Evolutionary conservation across 176 grass and related monocot species (phyloP), one percentile per base, ranked within the genome.

Genomic region (Alloteropsis semialata): DNA sequence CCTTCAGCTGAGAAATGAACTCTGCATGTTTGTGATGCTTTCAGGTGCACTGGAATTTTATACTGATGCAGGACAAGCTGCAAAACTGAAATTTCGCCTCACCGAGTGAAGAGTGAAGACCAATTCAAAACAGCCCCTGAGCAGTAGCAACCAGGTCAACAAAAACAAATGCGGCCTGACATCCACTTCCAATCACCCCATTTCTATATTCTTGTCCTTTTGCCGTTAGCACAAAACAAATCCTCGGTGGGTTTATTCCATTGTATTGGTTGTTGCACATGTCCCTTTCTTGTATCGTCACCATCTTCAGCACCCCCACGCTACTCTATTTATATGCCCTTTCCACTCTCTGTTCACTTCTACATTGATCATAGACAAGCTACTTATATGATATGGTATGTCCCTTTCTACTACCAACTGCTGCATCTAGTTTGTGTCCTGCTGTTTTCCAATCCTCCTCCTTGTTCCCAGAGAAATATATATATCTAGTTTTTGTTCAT

Each of bases 181-280:
- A 19, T 75, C 82, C 56, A 58, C 82, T 22, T 78, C 72, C 25
- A 29, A 65, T 50, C 65, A 33, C 46, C 65, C 56, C 33, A 51
- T 73, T 73, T 86, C 48, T 79, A 46, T 77, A 60, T 50, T 76
- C 77, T 89, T 89, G 88, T 72, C 83, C 64, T 82, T 57, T 89
- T 82, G 83, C 59, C 38, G 58, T 56, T 56, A 48, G 65, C 78
- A 65, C 28, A 34, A 72, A 72, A 62, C 65, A 89, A 85, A 21
- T 72, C 28, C 19, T 82, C 6, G 6, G 38, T 65, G 78, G 24
- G 64, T 90, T 86, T 82, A 86, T 82, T 90, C 88, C 79, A 33
- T 86, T 51, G 50, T 55, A 65, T 65, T 65, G 56, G 83, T 82
- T 77, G 88, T 77, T 90, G 72, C 84, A 60, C 79, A 83, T 74